These are phyloP conservation scores for Nicotiana paniculata DNA, from an alignment of 257 asterid species.

Conservation along the genomic window DNA sequence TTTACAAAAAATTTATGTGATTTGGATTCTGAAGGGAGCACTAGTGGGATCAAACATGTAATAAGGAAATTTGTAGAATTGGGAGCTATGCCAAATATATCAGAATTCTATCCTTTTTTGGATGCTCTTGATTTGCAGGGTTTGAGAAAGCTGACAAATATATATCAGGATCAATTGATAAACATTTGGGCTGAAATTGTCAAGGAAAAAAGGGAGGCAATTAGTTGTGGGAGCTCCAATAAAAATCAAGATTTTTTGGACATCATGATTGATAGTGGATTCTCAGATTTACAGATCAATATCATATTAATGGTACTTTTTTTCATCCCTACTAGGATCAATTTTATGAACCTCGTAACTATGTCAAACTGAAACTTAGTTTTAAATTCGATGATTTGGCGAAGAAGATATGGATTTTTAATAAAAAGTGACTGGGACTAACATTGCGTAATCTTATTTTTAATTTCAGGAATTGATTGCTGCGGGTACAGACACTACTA, in stretches of 20 bases:
- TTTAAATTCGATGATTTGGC: neutral
- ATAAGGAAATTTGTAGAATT: constrained; percentile 17
- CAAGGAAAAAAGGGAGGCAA: constrained; percentile 19
- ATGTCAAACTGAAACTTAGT: neutral
- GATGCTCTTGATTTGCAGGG: constrained; percentile 38
- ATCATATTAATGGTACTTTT: constrained; percentile 26
- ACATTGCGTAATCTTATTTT: too few species aligned
- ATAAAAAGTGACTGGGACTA: neutral
- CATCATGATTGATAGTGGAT: constrained; percentile 15
- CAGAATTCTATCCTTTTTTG: constrained; percentile 33
- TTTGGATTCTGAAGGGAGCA: constrained; percentile 15
- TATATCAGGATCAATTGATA: neutral
- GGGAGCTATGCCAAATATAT: constrained; percentile 20
- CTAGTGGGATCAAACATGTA: constrained; percentile 14
- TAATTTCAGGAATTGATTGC: constrained; percentile 19
- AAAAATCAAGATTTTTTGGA: constrained; percentile 25
- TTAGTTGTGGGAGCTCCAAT: neutral
- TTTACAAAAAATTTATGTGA: constrained; percentile 24
- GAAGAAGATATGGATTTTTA: neutral
- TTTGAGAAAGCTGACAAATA: constrained; percentile 13
- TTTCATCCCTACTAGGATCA: too few species aligned
- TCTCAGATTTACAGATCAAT: constrained; percentile 28
- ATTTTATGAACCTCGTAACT: neutral
- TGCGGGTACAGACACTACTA: constrained; percentile 43
- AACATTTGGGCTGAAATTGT: constrained; percentile 26